Evolutionary conservation across 192 early-diverging fungal genomes (phyloP).

Genomic region (Entomortierella chlamydospora): DNA sequence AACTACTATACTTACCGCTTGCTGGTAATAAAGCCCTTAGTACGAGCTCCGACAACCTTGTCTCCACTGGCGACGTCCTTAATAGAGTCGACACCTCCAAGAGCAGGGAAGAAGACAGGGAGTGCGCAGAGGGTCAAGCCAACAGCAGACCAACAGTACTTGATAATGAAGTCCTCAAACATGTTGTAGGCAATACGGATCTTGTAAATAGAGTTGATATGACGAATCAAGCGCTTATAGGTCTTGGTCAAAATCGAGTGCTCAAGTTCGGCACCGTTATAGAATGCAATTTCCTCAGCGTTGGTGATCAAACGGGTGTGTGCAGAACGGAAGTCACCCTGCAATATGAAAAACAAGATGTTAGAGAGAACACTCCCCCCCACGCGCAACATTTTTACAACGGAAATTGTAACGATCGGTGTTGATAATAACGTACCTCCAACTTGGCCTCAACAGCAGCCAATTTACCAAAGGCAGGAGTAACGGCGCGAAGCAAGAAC

Average conservation of each 20-base stretch:
- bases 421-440: conserved; percentile 51
- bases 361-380: no score
- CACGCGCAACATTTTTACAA: no score
- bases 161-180: conserved; percentile 96
- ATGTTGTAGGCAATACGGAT: conserved; percentile 93
- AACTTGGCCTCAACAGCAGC: conserved; percentile 91
- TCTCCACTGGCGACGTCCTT: conserved; percentile 54
- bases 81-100: conserved; percentile 58
- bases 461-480: conserved; percentile 95
- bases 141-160: conserved; percentile 95
- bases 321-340: conserved; percentile 92
- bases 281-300: conserved; percentile 97
- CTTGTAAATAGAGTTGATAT: conserved; percentile 89
- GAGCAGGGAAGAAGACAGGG: conserved; percentile 86
- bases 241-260: conserved; percentile 81
- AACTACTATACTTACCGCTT: conserved; percentile 64
- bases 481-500: conserved; percentile 80
- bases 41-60: conserved; percentile 65
- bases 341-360: no score
- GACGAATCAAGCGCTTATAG: conserved; percentile 82
- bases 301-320: conserved; percentile 96
- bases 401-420: background rate
- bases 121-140: conserved; percentile 86
- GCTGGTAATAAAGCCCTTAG: conserved; percentile 92
- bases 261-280: conserved; percentile 89